These are phyloP conservation scores for Bruguiera gymnorhiza DNA, from an alignment of 345 rosid species.

Conservation along the genomic window DNA sequence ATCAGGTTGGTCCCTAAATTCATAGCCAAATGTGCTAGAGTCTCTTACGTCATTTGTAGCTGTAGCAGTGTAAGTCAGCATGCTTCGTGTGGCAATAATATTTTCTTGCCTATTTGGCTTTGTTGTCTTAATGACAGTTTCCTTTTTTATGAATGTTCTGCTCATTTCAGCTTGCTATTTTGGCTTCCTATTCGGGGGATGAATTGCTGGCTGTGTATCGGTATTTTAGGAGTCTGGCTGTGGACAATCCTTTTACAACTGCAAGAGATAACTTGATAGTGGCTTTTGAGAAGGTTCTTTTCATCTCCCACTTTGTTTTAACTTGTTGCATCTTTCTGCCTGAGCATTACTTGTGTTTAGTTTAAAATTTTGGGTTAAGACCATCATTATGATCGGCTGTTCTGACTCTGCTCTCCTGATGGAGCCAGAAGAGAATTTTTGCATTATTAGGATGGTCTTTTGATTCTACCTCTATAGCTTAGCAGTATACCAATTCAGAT, in stretches of 20 bases:
- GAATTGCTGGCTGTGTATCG: slow-evolving; percentile 79
- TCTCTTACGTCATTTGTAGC: not conserved
- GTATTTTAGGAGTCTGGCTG: slow-evolving; percentile 95
- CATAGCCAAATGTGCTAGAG: not conserved
- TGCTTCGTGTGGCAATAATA: not conserved
- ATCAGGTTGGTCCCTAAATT: slow-evolving; percentile 53
- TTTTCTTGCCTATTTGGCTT: not conserved
- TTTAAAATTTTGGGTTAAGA: not conserved
- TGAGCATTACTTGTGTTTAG: not conserved
- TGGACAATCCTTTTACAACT: slow-evolving; percentile 83
- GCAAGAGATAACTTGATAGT: slow-evolving; percentile 97
- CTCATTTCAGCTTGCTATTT: slow-evolving; percentile 82
- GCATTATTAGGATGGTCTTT: not conserved
- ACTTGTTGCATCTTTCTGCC: not conserved
- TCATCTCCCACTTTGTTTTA: not conserved
- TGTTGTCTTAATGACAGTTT: not conserved
- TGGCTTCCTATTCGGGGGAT: slow-evolving; percentile 83
- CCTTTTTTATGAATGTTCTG: slow-evolving; percentile 14
- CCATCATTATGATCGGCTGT: not conserved
- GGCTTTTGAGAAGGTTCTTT: slow-evolving; percentile 88
- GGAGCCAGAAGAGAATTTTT: not conserved
- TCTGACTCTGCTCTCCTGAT: not conserved
- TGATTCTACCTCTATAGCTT: not conserved
- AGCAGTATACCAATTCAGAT: not conserved
- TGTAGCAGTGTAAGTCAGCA: not conserved